phyloP scores from a whole-genome alignment of 2,329 filamentous ascomycete species.

The Colletotrichum gloeosporioides region DNA sequence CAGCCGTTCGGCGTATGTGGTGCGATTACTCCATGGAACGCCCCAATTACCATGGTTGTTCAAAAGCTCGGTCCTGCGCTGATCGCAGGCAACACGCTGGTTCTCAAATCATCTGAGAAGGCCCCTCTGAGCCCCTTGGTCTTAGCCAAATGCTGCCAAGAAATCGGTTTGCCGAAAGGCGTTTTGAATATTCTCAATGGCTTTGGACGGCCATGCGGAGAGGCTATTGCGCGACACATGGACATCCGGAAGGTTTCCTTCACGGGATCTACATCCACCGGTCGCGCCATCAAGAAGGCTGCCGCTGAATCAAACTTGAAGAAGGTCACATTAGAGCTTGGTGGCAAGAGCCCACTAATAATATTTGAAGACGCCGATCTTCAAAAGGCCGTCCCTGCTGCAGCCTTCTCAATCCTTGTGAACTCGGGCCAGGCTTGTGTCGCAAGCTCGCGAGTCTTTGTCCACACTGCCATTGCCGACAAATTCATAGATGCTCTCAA shows the following conservation, averaged over 20 bases:
- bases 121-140: constrained; percentile 87
- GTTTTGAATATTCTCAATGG: constrained; percentile 22
- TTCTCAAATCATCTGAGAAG: constrained; percentile 85
- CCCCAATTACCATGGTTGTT: not conserved
- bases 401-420: constrained; percentile 25
- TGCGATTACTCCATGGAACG: not conserved
- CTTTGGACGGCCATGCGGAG: not conserved
- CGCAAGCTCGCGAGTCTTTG: constrained; percentile 86
- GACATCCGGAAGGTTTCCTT: constrained; percentile 16
- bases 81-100: constrained; percentile 76
- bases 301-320: constrained; percentile 39
- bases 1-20: not conserved
- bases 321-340: constrained; percentile 49
- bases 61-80: not conserved
- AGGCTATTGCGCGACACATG: constrained; percentile 14
- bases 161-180: constrained; percentile 38
- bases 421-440: constrained; percentile 23
- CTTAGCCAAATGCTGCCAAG: constrained; percentile 61
- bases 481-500: constrained; percentile 73
- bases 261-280: not conserved
- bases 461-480: constrained; percentile 68
- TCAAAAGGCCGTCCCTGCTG: constrained; percentile 36
- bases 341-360: constrained; percentile 49
- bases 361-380: constrained; percentile 53
- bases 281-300: constrained; percentile 9